Conservation (phyloP, 176 grass and related monocot genomes). For the Oryza glaberrima region DNA sequence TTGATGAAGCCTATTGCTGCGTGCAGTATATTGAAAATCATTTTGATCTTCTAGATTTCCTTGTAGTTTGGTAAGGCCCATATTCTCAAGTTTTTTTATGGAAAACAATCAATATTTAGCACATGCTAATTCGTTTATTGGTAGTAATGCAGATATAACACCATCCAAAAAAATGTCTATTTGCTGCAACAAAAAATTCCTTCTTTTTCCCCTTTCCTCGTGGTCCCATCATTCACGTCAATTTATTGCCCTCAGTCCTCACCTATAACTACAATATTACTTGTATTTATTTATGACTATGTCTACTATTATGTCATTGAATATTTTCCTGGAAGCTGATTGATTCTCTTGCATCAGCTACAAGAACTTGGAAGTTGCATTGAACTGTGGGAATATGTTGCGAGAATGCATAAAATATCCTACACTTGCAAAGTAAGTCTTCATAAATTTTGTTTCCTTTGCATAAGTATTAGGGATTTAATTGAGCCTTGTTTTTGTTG, state of each 20-base stretch:
- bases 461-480: conserved; percentile 12
- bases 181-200: conserved; percentile 8
- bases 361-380: conserved; percentile 96
- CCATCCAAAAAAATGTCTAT: conserved; percentile 1
- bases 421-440: conserved; percentile 93
- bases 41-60: conserved; percentile 94
- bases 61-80: conserved; percentile 86
- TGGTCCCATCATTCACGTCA: conserved; percentile 1
- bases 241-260: not conserved
- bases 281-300: not conserved
- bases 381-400: conserved; percentile 98
- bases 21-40: conserved; percentile 90
- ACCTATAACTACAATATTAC: not conserved
- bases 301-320: conserved; percentile 28
- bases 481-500: not conserved
- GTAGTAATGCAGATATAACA: not conserved
- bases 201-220: conserved; percentile 5
- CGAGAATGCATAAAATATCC: conserved; percentile 98
- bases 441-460: conserved; percentile 8
- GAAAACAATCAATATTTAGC: not conserved
- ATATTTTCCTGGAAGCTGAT: conserved; percentile 25
- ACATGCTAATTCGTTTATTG: conserved; percentile 12
- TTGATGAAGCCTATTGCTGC: conserved; percentile 74
- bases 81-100: conserved; percentile 23
- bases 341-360: conserved; percentile 66